Evolutionary conservation across 345 rosid genomes (phyloP), one percentile per base, ranked within the genome.

Genomic region (Diplotaxis tenuifolia): DNA sequence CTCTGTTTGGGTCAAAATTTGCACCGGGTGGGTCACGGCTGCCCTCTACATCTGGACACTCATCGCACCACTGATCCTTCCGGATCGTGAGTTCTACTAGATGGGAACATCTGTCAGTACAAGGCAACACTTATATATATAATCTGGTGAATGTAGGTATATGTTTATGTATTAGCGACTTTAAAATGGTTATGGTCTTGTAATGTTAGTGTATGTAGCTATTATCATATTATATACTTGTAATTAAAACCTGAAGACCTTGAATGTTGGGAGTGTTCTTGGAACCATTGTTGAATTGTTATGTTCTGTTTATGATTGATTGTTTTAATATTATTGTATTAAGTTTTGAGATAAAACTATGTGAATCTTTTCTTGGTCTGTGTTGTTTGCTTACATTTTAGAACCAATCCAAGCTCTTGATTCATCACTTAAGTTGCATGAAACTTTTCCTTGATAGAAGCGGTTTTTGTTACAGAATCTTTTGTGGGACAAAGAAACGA

Each of bases 1-100:
- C 27, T 92, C 98, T 6, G 98, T 95, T 4, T 92, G 99, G 99
- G 98, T 95, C 52, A 85, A 94, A 22, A 88, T 95, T 60, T 87
- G 92, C 84, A 85, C 96, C 0, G 94, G 88, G 50, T 95, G 97
- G 99, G 86, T 81, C 66, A 92, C 99, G 21, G 92, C 86, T 5
- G 89, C 18, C 21, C 90, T 91, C 50, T 89, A 86, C 67, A 62
- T 84, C 12, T 87, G 98, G 95, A 86, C 96, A 53, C 90, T 94
- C 4, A 15, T 86, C 1, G 98, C 89, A 55, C 97, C 96, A 1
- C 20, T 85, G 63, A 28, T 91, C 32, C 61, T 89, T 64, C 93
- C 86, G 0, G 98, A 85, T 67, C 89, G 96, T 0, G 92, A 89
- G 77, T 91, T 94, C 86, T 82, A 63, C 56, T 89, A 81, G 71